Base-by-base conservation (phyloP, 352 stramenopile species). In the Globisporangium recalcitrans region DNA sequence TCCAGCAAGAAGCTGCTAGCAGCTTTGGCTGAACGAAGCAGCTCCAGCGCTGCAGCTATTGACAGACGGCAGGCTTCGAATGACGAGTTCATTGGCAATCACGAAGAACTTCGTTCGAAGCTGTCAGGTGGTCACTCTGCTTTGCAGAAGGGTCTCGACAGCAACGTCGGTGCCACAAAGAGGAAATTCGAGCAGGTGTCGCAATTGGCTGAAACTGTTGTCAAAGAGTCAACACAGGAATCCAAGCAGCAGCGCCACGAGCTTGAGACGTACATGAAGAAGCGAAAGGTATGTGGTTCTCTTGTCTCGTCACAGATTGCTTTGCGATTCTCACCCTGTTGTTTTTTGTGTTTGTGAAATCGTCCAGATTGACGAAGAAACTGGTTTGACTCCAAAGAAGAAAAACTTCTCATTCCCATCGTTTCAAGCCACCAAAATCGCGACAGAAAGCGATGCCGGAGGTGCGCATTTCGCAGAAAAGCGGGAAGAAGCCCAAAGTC, bases 251-350 rank as follows among this genome's bases (percentile, higher is more conserved):
- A 77, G 42, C 59, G 77, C 19, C 29, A 82, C 26, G 67, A 72
- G 13, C 68, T 82, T 27, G 69, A 74, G 53, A 52, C 65, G 13
- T 87, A 71, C 62, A 67, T 84, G 59, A 82, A 82, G 67, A 82
- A 84, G 49, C 56, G 73, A 68, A 74, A 74, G 73, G 77, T 86
- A 57, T 44, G 31, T 32, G 24, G n/a, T 16, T 22, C 16, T 40
- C 57, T 4, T 38, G 16, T 47, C 34, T n/a, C 14, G 1, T 7
- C 6, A 21, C 7, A 0, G 47, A n/a, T 14, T 32, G 13, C 8
- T 24, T 2, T 52, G 19, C 1, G 22, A 11, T 31, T 2, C 5
- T 53, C 0, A 47, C 9, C 19, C 24, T 5, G 38, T 31, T 24
- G 7, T 57, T 26, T 21, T 40, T n/a, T 38, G 13, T 10, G 59